Conservation (phyloP, 208 protist genomes). For the Leishmania braziliensis region DNA sequence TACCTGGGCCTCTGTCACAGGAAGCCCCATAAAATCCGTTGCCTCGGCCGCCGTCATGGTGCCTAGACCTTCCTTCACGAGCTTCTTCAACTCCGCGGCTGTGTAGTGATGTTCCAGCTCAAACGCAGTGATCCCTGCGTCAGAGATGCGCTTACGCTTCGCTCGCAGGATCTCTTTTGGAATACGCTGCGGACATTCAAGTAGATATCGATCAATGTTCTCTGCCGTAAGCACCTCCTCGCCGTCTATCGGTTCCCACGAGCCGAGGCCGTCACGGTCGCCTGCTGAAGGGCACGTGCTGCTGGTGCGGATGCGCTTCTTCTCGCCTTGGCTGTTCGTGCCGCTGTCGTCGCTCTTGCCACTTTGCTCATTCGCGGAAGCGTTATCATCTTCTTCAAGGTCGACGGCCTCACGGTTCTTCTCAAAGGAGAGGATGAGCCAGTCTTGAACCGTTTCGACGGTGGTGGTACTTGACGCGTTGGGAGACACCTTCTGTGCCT, state of each 20-base stretch:
- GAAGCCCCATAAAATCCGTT: constrained; percentile 5
- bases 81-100: constrained; percentile 50
- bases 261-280: constrained; percentile 22
- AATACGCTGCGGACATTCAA: constrained; percentile 55
- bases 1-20: constrained; percentile 13
- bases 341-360: constrained; percentile 17
- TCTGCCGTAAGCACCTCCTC: constrained; percentile 74
- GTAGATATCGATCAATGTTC: constrained; percentile 79
- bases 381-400: constrained; percentile 33
- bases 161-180: constrained; percentile 60
- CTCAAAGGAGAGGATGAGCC: constrained; percentile 74
- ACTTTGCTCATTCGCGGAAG: constrained; percentile 11
- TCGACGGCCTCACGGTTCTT: constrained; percentile 68
- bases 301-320: constrained; percentile 3
- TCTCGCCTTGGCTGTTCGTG: background rate
- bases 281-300: background rate
- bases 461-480: background rate
- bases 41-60: constrained; percentile 13
- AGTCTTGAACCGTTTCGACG: constrained; percentile 48
- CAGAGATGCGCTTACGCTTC: constrained; percentile 44
- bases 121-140: constrained; percentile 66
- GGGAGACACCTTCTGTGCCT: background rate
- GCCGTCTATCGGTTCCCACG: constrained; percentile 38
- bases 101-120: constrained; percentile 87
- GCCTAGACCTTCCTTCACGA: constrained; percentile 43